phyloP scores from a whole-genome alignment of 73 alveolate species.

The Halteria grandinella region DNA sequence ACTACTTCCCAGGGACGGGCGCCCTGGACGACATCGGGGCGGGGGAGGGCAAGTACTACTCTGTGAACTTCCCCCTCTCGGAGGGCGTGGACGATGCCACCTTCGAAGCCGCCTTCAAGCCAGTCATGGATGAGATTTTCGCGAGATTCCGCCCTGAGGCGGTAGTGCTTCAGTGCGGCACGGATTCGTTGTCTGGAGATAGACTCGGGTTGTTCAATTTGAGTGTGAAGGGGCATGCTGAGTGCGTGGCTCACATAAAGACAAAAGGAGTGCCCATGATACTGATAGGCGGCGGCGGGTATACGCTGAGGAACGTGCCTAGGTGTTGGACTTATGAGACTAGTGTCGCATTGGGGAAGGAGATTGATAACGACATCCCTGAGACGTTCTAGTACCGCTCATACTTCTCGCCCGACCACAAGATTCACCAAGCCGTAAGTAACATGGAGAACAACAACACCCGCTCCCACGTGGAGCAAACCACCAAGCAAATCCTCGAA shows the following conservation, averaged over 20 bases:
- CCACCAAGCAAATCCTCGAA: constrained; percentile 36
- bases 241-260: constrained; percentile 85
- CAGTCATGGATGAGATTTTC: constrained; percentile 88
- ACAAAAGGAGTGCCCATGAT: constrained; percentile 92
- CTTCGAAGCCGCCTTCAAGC: constrained; percentile 83
- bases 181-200: constrained; percentile 96
- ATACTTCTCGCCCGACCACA: constrained; percentile 96
- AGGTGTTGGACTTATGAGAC: constrained; percentile 99
- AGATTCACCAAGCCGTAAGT: constrained; percentile 90
- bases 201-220: constrained; percentile 96
- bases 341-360: constrained; percentile 79
- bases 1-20: constrained; percentile 99
- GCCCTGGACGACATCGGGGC: constrained; percentile 95
- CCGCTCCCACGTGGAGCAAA: constrained; percentile 73
- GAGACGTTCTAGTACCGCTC: constrained; percentile 47
- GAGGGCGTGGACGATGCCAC: constrained; percentile 98
- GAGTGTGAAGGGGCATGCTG: constrained; percentile 97
- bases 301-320: constrained; percentile 97
- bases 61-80: constrained; percentile 95
- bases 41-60: constrained; percentile 94
- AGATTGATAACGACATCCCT: constrained; percentile 90
- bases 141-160: constrained; percentile 81
- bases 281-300: constrained; percentile 99
- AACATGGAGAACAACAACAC: constrained; percentile 97
- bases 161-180: constrained; percentile 84